Evolutionary conservation across 441 rosid genomes (phyloP), one percentile per base, ranked within the genome.

Genomic region (Bruguiera hainesii): DNA sequence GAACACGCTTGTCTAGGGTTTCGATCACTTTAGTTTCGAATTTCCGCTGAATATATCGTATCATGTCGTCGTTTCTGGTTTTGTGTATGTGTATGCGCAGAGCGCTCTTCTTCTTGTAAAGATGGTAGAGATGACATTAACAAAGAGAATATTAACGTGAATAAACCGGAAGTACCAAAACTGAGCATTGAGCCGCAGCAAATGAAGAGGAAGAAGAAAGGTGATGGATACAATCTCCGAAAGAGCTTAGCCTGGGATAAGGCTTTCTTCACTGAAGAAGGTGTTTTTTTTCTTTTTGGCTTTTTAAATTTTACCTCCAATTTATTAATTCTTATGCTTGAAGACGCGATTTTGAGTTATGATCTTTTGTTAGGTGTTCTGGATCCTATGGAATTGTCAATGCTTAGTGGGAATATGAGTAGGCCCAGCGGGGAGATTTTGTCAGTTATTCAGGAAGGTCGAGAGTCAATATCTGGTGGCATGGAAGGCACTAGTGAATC

Each of bases 221-320:
- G 80, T 23, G 89, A 88, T 56, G 90, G 92, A 2, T 90, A 71
- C 73, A 90, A 92, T 79, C 75, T 95, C 77, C 81, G 97, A 39
- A 92, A 92, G 76, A 95, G 99, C 81, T 81, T 95, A 74, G 99
- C 99, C 0, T 92, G 98, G 99, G 78, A 95, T 56, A 78, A 76
- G 63, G 98, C 98, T 64, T 91, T 95, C 74, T 86, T 87, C 57
- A 91, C 97, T 4, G 99, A 91, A 72, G 97, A 88, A 87, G 99
- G 99, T 94, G 20, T 28, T 11, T 26, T 19, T 26, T 64, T 10
- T n/a, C 25, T 53, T 1, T 3, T n/a, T 29, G 18, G 30, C 26
- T 1, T 52, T 50, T 42, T 35, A 9, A 58, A 31, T 31, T 66
- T 35, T 42, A n/a, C 2, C n/a, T 5, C 20, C 23, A 9, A 20